These are phyloP conservation scores for Trichosporon faecale DNA, from an alignment of 1,284 basidiomycete species.

Conservation along the genomic window DNA sequence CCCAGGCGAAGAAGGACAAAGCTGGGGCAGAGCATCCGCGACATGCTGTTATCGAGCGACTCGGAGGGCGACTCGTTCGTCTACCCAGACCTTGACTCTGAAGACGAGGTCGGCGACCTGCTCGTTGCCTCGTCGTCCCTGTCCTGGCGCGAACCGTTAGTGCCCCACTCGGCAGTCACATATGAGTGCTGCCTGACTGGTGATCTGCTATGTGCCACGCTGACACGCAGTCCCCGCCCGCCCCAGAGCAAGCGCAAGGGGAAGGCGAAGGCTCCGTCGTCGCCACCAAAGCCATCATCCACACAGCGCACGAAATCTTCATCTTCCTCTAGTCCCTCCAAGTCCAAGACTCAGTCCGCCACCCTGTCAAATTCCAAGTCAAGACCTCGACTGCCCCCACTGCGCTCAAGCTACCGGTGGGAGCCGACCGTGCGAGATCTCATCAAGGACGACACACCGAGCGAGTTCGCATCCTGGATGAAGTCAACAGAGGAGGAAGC, in stretches of 20 bases:
- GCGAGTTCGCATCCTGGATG: conserved; percentile 34
- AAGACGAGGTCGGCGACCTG: conserved; percentile 35
- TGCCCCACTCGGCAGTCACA: not conserved
- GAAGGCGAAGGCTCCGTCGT: not conserved
- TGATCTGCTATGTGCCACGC: conserved; percentile 1
- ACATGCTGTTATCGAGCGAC: conserved; percentile 28
- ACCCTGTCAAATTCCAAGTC: not conserved
- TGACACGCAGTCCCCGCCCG: not conserved
- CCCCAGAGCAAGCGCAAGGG: conserved; percentile 4
- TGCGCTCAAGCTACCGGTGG: conserved; percentile 9
- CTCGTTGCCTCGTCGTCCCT: conserved; percentile 6
- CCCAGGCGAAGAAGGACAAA: conserved; percentile 12
- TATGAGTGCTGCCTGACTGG: not conserved
- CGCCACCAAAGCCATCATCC: conserved; percentile 6
- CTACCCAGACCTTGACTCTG: conserved; percentile 30
- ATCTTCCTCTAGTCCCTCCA: not conserved
- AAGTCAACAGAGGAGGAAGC: conserved; percentile 38
- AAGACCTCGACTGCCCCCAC: not conserved
- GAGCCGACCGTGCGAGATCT: conserved; percentile 24
- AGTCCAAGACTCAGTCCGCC: not conserved
- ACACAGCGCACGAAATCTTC: not conserved
- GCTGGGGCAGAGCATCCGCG: conserved; percentile 30
- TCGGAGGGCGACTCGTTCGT: conserved; percentile 17
- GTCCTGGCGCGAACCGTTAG: conserved; percentile 5
- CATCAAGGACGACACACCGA: conserved; percentile 28